Evolutionary conservation across 306 rosid genomes (phyloP).

Genomic region (Cicer cuneatum): DNA sequence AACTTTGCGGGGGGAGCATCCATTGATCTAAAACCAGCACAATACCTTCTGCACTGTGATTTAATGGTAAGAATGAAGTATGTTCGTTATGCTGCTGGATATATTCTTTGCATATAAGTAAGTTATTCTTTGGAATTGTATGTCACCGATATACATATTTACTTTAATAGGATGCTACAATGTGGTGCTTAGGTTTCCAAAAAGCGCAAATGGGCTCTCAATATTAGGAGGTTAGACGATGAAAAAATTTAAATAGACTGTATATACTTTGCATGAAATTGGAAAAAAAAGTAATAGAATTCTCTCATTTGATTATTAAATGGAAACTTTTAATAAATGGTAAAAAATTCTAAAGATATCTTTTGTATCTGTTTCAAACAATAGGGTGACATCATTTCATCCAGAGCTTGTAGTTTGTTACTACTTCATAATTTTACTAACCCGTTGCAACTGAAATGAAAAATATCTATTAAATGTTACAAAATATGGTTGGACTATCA

Average conservation of each 20-base stretch:
- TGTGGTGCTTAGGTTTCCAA: constrained; percentile 91
- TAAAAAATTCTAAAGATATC: too few species aligned
- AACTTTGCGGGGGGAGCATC: constrained; percentile 87
- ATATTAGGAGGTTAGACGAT: constrained; percentile 83
- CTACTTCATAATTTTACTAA: too few species aligned
- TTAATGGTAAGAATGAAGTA: constrained; percentile 65
- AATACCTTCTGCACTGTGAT: constrained; percentile 73
- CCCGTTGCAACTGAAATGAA: too few species aligned
- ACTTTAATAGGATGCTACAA: constrained; percentile 65
- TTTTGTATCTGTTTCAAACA: too few species aligned
- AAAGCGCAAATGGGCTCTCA: constrained; percentile 67
- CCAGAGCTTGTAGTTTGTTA: too few species aligned
- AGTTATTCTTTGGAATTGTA: constrained; percentile 37
- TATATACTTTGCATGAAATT: constrained; percentile 18
- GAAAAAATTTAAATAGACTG: constrained; percentile 8
- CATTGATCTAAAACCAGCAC: constrained; percentile 89
- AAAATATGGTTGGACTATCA: too few species aligned
- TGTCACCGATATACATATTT: constrained; percentile 38
- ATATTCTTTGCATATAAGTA: constrained; percentile 18
- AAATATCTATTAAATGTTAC: too few species aligned
- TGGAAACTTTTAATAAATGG: not conserved
- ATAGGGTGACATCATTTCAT: too few species aligned
- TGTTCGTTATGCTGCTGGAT: constrained; percentile 27
- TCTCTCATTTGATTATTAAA: too few species aligned
- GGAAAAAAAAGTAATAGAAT: not conserved